These are phyloP conservation scores for Starmerella etchellsii DNA, from an alignment of 805 yeast species.

Conservation along the genomic window DNA sequence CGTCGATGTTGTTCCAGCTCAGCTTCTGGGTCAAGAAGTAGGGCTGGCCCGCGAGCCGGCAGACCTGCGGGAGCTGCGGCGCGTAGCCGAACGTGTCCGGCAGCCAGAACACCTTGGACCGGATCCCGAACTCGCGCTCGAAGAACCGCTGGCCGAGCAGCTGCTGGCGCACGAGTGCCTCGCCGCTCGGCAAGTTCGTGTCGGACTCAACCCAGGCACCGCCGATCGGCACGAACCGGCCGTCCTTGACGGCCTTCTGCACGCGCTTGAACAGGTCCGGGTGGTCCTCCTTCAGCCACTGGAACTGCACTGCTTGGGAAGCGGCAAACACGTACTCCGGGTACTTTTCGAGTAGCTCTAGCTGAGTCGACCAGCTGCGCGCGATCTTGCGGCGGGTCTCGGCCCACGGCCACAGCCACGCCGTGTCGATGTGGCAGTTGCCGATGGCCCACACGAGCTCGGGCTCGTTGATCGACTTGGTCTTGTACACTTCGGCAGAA, in stretches of 20 bases:
- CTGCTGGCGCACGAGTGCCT: slow-evolving; percentile 77
- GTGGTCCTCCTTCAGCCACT: slow-evolving; percentile 80
- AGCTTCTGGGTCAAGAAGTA: slow-evolving; percentile 84
- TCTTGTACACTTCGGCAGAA: slow-evolving; percentile 44
- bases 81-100: slow-evolving; percentile 97
- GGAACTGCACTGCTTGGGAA: slow-evolving; percentile 90
- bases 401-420: slow-evolving; percentile 99
- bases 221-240: slow-evolving; percentile 80
- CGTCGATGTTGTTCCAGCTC: slow-evolving; percentile 91
- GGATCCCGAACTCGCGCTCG: slow-evolving; percentile 61
- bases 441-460: slow-evolving; percentile 67
- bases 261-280: slow-evolving; percentile 61
- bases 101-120: slow-evolving; percentile 75
- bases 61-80: slow-evolving; percentile 86
- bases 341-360: slow-evolving; percentile 67
- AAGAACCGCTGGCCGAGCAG: slow-evolving; percentile 82
- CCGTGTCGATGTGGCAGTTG: slow-evolving; percentile 94
- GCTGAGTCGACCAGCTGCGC: slow-evolving; percentile 89
- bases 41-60: slow-evolving; percentile 73
- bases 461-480: slow-evolving; percentile 14
- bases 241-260: slow-evolving; percentile 47
- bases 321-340: slow-evolving; percentile 94
- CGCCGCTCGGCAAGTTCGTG: slow-evolving; percentile 92
- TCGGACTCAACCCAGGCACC: slow-evolving; percentile 98
- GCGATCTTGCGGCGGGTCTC: slow-evolving; percentile 88